Evolutionary conservation across 495 filamentous ascomycete genomes (phyloP), one percentile per base, ranked within the genome.

Genomic region (Cairneyella variabilis): DNA sequence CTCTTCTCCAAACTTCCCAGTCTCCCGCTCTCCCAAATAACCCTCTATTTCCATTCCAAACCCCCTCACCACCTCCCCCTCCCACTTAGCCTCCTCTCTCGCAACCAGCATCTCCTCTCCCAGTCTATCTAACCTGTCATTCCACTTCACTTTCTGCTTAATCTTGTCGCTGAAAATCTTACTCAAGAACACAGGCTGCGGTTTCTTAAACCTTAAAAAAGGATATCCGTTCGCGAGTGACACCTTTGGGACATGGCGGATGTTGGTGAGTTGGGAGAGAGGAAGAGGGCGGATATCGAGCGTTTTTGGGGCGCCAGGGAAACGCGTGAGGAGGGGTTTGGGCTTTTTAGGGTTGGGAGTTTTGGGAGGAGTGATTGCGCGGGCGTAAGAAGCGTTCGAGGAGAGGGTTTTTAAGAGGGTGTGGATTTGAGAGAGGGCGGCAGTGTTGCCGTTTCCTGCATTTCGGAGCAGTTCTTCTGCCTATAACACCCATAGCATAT

Each of bases 201-300:
- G 83, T 58, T 86, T 88, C 58, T 77, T 83, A 49, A 84, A 69
- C 32, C 83, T 79, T 17, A 89, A 65, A 47, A 86, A 81, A 0
- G 84, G 83, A 1, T 84, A 48, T 11, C 72, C 73, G 28, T 77
- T 71, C 3, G 82, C 80, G 3, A 20, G 18, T 8, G 51, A 45
- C 20, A 63, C 66, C 0, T 67, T 66, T 1, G 84, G 83, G 12
- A 86, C 64, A 26, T 65, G 68, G 26, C 81, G 74, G 41, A 65
- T 72, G 26, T 56, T 55, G 3, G 5, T 18, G 9, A 62, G 17
- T 14, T 51, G 23, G 3, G 38, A n/a, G 0, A 32, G n/a, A 1
- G 62, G 62, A 7, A 51, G 48, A n/a, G 59, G 58, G 2, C 56
- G 42, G 3, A 47, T 47, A n/a, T 62, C 59, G 0, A 65, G 48